A percentile compares a stretch with the other conserved stretches of the same genome.
phyloP scores from a whole-genome alignment of 768 basidiomycete species.

The Chiua virens region DNA sequence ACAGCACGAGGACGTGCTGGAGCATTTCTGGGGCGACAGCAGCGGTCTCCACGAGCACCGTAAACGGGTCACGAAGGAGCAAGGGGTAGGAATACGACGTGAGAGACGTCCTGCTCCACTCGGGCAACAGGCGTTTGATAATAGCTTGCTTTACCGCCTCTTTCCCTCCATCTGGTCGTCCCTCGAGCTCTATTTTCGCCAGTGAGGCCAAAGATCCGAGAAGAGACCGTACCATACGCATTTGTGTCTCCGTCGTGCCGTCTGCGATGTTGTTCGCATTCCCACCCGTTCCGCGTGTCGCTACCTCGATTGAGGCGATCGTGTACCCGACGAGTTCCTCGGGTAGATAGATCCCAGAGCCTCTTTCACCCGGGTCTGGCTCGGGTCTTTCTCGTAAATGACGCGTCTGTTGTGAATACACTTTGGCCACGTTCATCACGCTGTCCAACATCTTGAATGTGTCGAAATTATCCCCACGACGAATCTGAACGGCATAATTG shows the following conservation, averaged over 20 bases:
- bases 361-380: constrained; percentile 71
- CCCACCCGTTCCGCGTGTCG: constrained; percentile 65
- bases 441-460: constrained; percentile 84
- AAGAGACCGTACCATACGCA: constrained; percentile 74
- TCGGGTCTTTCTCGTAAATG: constrained; percentile 78
- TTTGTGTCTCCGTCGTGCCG: constrained; percentile 63
- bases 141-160: constrained; percentile 81
- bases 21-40: constrained; percentile 89
- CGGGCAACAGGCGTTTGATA: constrained; percentile 85
- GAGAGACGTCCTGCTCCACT: constrained; percentile 86
- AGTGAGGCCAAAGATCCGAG: constrained; percentile 68
- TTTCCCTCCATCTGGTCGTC: constrained; percentile 68
- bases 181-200: constrained; percentile 66
- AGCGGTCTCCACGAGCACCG: constrained; percentile 86
- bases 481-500: constrained; percentile 58
- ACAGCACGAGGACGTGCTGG: constrained; percentile 81
- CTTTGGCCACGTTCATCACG: constrained; percentile 73
- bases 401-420: constrained; percentile 80
- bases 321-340: constrained; percentile 92
- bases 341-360: constrained; percentile 86
- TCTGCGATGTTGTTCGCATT: constrained; percentile 59
- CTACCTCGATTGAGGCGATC: constrained; percentile 75
- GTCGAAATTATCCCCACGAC: constrained; percentile 55
- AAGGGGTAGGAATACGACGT: constrained; percentile 84
- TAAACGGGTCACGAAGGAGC: constrained; percentile 87